phyloP scores from a whole-genome alignment of 2,329 filamentous ascomycete genomes.

The Fonsecaea monophora region DNA sequence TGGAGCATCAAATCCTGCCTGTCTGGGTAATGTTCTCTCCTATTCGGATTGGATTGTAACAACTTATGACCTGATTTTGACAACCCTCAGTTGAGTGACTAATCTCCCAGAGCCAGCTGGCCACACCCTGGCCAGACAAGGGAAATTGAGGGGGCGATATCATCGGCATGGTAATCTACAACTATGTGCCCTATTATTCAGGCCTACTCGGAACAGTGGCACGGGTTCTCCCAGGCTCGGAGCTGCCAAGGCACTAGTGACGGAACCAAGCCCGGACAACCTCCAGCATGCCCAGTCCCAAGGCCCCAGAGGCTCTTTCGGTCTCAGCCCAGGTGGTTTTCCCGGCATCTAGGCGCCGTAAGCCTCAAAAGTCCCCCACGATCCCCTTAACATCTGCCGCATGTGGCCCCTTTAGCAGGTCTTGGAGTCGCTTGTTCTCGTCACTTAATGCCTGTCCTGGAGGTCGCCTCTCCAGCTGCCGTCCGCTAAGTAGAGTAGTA shows the following conservation, averaged over 20 bases:
- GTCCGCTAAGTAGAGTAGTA: constrained; percentile 8
- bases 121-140: not conserved
- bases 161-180: no score
- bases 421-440: constrained; percentile 5
- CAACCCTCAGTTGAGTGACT: not conserved
- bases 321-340: not conserved
- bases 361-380: not conserved
- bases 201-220: no score
- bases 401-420: constrained; percentile 10
- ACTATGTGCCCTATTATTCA: no score
- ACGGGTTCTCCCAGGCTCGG: not conserved
- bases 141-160: not conserved
- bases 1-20: not conserved
- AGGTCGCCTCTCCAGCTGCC: constrained; percentile 7
- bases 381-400: not conserved
- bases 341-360: not conserved
- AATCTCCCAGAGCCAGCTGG: not conserved
- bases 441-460: not conserved
- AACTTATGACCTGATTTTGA: constrained; percentile 1
- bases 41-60: not conserved
- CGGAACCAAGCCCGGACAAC: not conserved
- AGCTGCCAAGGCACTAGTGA: not conserved
- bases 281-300: not conserved
- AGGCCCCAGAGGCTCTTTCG: not conserved
- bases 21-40: not conserved